phyloP scores from a whole-genome alignment of 176 grass and related monocot genomes.

The Poa annua region DNA sequence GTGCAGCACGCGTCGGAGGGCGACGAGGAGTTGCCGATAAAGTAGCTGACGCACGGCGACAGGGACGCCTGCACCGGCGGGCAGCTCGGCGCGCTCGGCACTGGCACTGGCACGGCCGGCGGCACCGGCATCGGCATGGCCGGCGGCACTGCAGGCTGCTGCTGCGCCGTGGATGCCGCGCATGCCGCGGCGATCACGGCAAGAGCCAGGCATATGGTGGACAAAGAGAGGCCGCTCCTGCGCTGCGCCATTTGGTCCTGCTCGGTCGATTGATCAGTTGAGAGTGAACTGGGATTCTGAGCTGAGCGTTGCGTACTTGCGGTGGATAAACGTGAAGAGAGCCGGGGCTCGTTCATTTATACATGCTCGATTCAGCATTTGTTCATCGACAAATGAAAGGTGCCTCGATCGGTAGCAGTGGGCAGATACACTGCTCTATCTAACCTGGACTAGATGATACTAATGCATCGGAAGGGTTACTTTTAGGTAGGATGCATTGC shows the following conservation, averaged over 20 bases:
- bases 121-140: not conserved
- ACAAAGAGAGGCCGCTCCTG: not conserved
- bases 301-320: not conserved
- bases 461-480: not conserved
- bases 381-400: not conserved
- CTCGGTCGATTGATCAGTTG: not conserved
- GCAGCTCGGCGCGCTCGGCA: constrained; percentile 35
- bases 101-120: constrained; percentile 25
- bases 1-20: constrained; percentile 72
- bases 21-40: constrained; percentile 65
- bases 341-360: not conserved
- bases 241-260: constrained; percentile 3
- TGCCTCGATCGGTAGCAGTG: not conserved
- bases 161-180: constrained; percentile 46
- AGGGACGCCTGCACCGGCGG: constrained; percentile 49
- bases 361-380: too few species aligned
- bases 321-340: not conserved
- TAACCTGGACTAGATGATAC: not conserved
- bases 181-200: constrained; percentile 6
- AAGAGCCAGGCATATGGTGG: constrained; percentile 32
- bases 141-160: not conserved
- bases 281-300: not conserved
- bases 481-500: not conserved
- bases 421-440: constrained; percentile 41
- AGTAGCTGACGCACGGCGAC: constrained; percentile 60